Base-by-base conservation (phyloP, 2,329 filamentous ascomycete genomes). In the Fonsecaea pugnacius region DNA sequence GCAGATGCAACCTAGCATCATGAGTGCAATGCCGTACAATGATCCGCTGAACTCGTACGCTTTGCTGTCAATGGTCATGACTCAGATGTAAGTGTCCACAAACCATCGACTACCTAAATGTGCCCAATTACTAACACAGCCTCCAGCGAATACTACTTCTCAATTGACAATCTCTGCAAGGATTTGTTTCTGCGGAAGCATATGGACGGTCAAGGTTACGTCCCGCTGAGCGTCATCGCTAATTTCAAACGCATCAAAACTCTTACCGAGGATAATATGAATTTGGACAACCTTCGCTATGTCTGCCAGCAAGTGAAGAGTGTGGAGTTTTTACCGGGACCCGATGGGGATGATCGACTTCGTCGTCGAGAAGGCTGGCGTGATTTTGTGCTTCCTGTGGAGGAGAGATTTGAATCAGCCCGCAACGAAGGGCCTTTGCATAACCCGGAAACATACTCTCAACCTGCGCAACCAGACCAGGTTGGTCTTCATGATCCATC, bases 131-230 rank as follows among this genome's bases (percentile, higher is more conserved):
- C 60, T 63, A 62, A 63, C 56, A 60, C 57, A 12, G 48, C 75
- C 69, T 80, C 84, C 73, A 85, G 92, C 40, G 92, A 96, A 73
- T 99, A 97, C 80, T 99, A 99, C 78, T 96, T 99, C 79, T 98
- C 94, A 0, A 85, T 96, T 32, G 91, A 97, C 73, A 99, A 99
- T 75, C 84, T 98, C 56, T 91, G 91, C 83, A 97, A 96, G 78
- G 95, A 99, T 73, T 84, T 91, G 73, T 98, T 88, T 77, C 83
- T 99, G 64, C 89, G 95, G 63, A 88, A 87, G 72, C 89, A 93
- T 71, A 98, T 99, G 95, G 94, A 99, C 75, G 91, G 90, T 0
- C 91, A 98, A 76, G 95, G 95, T 18, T 98, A 93, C 73, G 93
- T 97, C 14, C 88, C 87, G 57, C 80, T 99, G 58, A 83, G 85